Conservation (phyloP, 2,329 filamentous ascomycete species). For the Colletotrichum australisinense region DNA sequence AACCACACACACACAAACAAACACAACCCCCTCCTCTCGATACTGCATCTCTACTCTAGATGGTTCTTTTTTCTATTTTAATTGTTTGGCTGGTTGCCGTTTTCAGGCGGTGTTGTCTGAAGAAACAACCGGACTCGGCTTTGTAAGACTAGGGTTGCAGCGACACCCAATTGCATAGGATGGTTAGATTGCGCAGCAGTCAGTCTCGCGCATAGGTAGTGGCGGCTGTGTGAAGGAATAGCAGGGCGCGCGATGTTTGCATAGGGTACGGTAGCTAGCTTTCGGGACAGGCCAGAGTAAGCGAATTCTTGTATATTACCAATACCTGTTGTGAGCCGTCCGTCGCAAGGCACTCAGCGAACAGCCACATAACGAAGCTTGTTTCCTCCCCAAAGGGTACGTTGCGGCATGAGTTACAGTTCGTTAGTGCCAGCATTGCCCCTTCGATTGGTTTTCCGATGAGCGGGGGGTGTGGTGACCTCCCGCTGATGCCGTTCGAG, state of each 20-base stretch:
- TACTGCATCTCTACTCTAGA: constrained; percentile 36
- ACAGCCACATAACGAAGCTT: constrained; percentile 13
- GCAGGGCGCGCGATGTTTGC: constrained; percentile 4
- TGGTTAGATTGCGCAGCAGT: constrained; percentile 15
- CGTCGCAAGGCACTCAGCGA: constrained; percentile 2
- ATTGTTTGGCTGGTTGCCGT: neutral
- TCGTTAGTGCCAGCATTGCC: neutral
- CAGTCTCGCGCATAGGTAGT: neutral
- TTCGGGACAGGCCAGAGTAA: constrained; percentile 7
- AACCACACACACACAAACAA: neutral
- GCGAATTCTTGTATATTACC: constrained; percentile 30
- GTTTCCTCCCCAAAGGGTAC: neutral
- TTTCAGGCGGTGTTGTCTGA: neutral
- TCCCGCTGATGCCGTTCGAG: constrained; percentile 22
- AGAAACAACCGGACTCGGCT: constrained; percentile 15
- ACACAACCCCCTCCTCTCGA: neutral
- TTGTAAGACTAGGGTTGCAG: constrained; percentile 34
- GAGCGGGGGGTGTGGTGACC: constrained; percentile 7
- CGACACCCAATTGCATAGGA: constrained; percentile 6
- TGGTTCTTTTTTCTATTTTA: neutral
- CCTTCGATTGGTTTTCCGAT: constrained; percentile 17
- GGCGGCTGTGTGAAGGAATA: neutral
- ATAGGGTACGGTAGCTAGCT: constrained; percentile 16
- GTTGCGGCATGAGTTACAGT: neutral
- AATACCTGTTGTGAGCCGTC: neutral